A percentile compares a stretch with the other conserved stretches of the same genome.
phyloP scores from a whole-genome alignment of 108 stramenopile species.

The Conticribra weissflogii region DNA sequence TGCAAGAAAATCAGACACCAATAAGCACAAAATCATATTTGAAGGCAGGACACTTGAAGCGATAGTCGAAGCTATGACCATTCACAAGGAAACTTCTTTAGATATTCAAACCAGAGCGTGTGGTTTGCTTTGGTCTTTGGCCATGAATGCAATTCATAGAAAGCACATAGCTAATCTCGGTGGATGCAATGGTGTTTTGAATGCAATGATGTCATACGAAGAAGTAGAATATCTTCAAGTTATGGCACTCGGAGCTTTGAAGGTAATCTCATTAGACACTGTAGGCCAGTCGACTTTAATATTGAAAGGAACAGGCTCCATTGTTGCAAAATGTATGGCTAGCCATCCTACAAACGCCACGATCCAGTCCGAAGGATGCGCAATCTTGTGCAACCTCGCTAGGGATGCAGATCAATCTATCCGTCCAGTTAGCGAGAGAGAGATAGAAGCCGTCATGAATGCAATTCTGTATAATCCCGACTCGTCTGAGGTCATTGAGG shows the following conservation, averaged over 20 bases:
- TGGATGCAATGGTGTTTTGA: conserved; percentile 39
- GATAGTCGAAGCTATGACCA: conserved; percentile 53
- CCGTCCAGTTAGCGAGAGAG: conserved; percentile 23
- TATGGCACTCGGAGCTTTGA: conserved; percentile 40
- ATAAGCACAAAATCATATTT: conserved; percentile 29
- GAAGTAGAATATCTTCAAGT: conserved; percentile 30
- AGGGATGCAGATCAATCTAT: conserved; percentile 22
- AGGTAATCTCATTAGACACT: conserved; percentile 32
- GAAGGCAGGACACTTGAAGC: conserved; percentile 31
- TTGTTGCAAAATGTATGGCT: conserved; percentile 36
- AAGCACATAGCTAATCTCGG: conserved; percentile 31
- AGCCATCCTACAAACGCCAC: conserved; percentile 21
- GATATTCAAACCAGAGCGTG: conserved; percentile 38
- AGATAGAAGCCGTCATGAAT: conserved; percentile 21
- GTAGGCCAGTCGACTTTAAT: conserved; percentile 25
- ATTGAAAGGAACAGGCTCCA: conserved; percentile 4
- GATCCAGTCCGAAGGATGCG: conserved; percentile 43
- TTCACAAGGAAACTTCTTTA: conserved; percentile 27
- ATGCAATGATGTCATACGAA: conserved; percentile 20
- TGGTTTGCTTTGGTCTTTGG: conserved; percentile 35
- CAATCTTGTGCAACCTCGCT: conserved; percentile 41
- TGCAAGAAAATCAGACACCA: conserved; percentile 34
- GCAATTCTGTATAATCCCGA: conserved; percentile 27
- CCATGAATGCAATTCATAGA: conserved; percentile 25
- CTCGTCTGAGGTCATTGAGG: conserved; percentile 22